A percentile compares a stretch with the other conserved stretches of the same genome.
These are phyloP conservation scores for Saxophila tyrrhenica DNA, from an alignment of 495 filamentous ascomycete genomes.

Conservation along the genomic window DNA sequence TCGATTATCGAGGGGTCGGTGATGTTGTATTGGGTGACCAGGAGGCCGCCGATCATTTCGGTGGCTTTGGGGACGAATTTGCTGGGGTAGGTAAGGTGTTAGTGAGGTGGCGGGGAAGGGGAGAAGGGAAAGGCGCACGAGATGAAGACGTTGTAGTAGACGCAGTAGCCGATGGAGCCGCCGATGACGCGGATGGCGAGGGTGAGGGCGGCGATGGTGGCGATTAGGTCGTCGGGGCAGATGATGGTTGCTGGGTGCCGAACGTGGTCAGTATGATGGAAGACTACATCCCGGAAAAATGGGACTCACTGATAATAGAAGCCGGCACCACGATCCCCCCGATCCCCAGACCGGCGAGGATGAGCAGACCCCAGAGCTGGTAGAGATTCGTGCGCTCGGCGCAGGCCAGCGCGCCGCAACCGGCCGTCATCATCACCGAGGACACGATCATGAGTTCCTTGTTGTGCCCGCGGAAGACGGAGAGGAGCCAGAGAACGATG, in stretches of 20 bases:
- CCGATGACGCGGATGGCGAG: conserved; percentile 26
- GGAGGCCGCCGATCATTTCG: conserved; percentile 43
- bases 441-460: conserved; percentile 50
- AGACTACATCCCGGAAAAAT: too few relatives aligned
- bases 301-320: conserved; percentile 43
- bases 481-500: conserved; percentile 50
- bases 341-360: conserved; percentile 56
- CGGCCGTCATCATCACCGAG: conserved; percentile 58
- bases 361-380: conserved; percentile 49
- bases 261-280: conserved; percentile 1
- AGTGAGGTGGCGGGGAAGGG: neutral
- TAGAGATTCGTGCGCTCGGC: conserved; percentile 48
- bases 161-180: conserved; percentile 24
- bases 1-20: conserved; percentile 32
- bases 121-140: neutral
- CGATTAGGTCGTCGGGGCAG: conserved; percentile 61
- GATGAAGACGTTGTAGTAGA: conserved; percentile 24
- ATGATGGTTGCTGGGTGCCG: conserved; percentile 55
- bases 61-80: conserved; percentile 28
- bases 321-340: conserved; percentile 65
- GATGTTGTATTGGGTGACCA: conserved; percentile 43
- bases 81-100: neutral
- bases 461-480: conserved; percentile 50
- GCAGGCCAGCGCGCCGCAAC: conserved; percentile 51
- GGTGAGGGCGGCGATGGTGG: conserved; percentile 55